Evolutionary conservation across 345 rosid genomes (phyloP), one percentile per base, ranked within the genome.

Genomic region (Bruguiera gymnorhiza): DNA sequence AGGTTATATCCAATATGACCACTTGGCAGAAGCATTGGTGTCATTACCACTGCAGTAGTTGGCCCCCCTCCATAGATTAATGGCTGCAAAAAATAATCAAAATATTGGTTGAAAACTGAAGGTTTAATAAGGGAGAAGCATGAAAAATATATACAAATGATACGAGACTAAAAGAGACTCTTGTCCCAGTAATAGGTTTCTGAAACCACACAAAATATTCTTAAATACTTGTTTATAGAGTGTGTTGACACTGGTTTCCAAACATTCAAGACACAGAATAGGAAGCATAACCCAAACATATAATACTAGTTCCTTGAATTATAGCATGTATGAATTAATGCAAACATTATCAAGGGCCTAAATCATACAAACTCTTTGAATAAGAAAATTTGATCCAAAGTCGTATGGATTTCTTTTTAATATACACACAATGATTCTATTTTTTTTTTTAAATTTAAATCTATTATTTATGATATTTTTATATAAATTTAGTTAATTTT

Each of bases 11-110:
- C 97, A 23, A 95, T 81, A 75, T 91, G 84, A 66, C 97, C 99
- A 76, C 92, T 96, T 23, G 99, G 99, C 63, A 95, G 78, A 84
- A 95, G 86, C 89, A 95, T 92, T 63, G 97, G 97, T 92, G 90
- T 80, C 99, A 95, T 92, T 30, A 97, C 86, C 99, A 95, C 90
- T 62, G 59, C 90, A 75, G 54, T 87, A 88, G 65, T 82, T 69
- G 29, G 86, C 79, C 55, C 89, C 97, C 76, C 88, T 83, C 34
- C 99, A 68, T 92, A 88, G 77, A 88, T 80, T 83, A 89, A 21
- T 21, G 97, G 93, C 98, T 94, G 92, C 88, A 78, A 67, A 50
- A 72, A 56, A 60, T n/a, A n/a, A 21, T 36, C 71, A 31, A 53
- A 52, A 70, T 37, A 72, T 74, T 71, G 72, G 63, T 39, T 18